A percentile compares a stretch with the other conserved stretches of the same genome.
Conservation (phyloP, 176 grass and related monocot genomes). For the Avena atlantica region DNA sequence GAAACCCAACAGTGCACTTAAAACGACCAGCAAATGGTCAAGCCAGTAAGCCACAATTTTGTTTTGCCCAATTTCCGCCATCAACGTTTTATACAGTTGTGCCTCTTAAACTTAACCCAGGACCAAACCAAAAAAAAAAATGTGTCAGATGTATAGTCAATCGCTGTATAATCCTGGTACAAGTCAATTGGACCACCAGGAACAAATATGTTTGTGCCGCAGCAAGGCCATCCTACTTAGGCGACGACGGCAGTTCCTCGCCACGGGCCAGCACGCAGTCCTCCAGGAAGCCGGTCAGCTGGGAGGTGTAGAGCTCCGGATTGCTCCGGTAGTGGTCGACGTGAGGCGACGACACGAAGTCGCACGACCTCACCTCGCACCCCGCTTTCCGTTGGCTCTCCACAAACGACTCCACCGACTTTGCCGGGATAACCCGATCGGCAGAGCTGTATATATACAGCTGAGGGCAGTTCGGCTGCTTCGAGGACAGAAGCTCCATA, state of each 20-base stretch:
- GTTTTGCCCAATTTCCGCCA: not conserved
- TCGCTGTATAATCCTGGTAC: constrained; percentile 25
- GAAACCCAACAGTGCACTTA: not conserved
- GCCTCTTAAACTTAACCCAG: constrained; percentile 17
- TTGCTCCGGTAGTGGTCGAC: constrained; percentile 85
- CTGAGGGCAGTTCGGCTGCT: constrained; percentile 84
- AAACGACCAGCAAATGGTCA: not conserved
- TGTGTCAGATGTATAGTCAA: constrained; percentile 28
- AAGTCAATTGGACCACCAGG: constrained; percentile 43
- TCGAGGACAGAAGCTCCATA: constrained; percentile 65
- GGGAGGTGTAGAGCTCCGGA: constrained; percentile 67
- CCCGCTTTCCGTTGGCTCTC: constrained; percentile 65
- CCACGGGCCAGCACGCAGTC: constrained; percentile 55
- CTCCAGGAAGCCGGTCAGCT: constrained; percentile 73
- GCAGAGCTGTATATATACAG: constrained; percentile 90
- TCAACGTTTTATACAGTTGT: constrained; percentile 46
- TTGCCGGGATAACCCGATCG: constrained; percentile 82
- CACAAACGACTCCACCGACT: constrained; percentile 80
- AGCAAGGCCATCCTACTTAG: not conserved
- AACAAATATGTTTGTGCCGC: constrained; percentile 30
- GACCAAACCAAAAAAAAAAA: not conserved
- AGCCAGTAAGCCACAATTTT: not conserved
- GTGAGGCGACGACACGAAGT: constrained; percentile 84
- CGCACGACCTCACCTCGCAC: constrained; percentile 65
- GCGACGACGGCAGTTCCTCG: constrained; percentile 1